A percentile compares a stretch with the other conserved stretches of the same genome.
These are phyloP conservation scores for Avena insularis DNA, from an alignment of 176 grass and related monocot genomes.

Conservation along the genomic window DNA sequence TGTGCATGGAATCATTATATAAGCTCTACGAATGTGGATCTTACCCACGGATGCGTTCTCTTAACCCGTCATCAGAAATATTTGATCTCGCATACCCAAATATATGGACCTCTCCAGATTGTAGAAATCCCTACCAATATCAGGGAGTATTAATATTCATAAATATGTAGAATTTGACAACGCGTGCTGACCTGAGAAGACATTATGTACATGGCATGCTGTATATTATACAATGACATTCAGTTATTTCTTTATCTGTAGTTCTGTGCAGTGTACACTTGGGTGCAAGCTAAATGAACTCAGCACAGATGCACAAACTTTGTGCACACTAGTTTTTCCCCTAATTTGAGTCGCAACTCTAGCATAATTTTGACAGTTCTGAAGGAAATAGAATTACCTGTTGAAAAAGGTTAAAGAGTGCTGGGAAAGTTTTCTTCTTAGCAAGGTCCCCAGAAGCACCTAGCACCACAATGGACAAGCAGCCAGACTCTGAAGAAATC, in stretches of 20 bases:
- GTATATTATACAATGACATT: neutral
- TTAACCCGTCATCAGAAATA: slow-evolving; percentile 88
- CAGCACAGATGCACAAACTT: slow-evolving; percentile 7
- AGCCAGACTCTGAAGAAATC: slow-evolving; percentile 61
- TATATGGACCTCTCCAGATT: slow-evolving; percentile 77
- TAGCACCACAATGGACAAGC: slow-evolving; percentile 89
- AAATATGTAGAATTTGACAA: slow-evolving; percentile 8
- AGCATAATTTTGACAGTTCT: neutral
- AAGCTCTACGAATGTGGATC: slow-evolving; percentile 27
- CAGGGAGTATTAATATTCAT: slow-evolving; percentile 19
- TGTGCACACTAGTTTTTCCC: slow-evolving; percentile 23
- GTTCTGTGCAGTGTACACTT: neutral
- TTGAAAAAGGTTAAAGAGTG: slow-evolving; percentile 84
- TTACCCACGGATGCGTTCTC: slow-evolving; percentile 80
- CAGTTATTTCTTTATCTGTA: neutral
- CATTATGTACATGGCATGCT: slow-evolving; percentile 11
- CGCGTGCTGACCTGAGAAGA: slow-evolving; percentile 28
- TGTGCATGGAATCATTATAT: slow-evolving; percentile 12
- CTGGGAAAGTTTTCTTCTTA: slow-evolving; percentile 99
- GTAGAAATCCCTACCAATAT: slow-evolving; percentile 72
- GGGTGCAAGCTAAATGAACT: neutral
- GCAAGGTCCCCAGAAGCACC: slow-evolving; percentile 98
- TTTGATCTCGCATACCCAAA: slow-evolving; percentile 95
- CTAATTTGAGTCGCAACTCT: neutral
- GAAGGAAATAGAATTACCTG: slow-evolving; percentile 60